phyloP scores from a whole-genome alignment of 805 yeast species.

The Pichia manshurica region DNA sequence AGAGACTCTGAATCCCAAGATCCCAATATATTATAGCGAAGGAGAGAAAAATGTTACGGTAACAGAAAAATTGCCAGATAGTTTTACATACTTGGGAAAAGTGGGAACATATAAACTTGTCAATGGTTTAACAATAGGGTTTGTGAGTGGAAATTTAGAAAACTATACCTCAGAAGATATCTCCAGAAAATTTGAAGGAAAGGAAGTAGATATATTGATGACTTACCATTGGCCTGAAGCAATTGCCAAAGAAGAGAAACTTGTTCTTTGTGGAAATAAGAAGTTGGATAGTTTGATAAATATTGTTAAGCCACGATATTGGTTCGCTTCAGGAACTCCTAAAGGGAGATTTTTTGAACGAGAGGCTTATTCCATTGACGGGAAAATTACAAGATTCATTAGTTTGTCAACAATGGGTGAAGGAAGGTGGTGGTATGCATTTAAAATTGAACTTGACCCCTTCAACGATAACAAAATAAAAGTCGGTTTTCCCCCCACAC shows the following conservation, averaged over 20 bases:
- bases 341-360: conserved; percentile 47
- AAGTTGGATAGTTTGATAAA: conserved; percentile 43
- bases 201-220: conserved; percentile 48
- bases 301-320: conserved; percentile 54
- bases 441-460: conserved; percentile 35
- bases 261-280: conserved; percentile 39
- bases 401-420: conserved; percentile 57
- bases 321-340: conserved; percentile 49
- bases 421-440: conserved; percentile 74
- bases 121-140: conserved; percentile 45
- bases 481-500: not conserved
- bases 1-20: not conserved
- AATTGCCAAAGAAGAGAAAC: conserved; percentile 40
- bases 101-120: conserved; percentile 36
- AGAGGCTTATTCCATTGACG: conserved; percentile 40
- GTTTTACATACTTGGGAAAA: conserved; percentile 30
- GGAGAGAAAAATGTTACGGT: conserved; percentile 16
- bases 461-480: not conserved
- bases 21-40: conserved; percentile 22
- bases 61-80: conserved; percentile 15
- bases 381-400: conserved; percentile 52
- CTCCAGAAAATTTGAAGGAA: conserved; percentile 16
- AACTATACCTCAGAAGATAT: conserved; percentile 20
- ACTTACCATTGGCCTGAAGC: conserved; percentile 56
- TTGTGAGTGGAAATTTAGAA: conserved; percentile 34